Evolutionary conservation across 140 eudicot species (phyloP).

Genomic region (Senecio squalidus): DNA sequence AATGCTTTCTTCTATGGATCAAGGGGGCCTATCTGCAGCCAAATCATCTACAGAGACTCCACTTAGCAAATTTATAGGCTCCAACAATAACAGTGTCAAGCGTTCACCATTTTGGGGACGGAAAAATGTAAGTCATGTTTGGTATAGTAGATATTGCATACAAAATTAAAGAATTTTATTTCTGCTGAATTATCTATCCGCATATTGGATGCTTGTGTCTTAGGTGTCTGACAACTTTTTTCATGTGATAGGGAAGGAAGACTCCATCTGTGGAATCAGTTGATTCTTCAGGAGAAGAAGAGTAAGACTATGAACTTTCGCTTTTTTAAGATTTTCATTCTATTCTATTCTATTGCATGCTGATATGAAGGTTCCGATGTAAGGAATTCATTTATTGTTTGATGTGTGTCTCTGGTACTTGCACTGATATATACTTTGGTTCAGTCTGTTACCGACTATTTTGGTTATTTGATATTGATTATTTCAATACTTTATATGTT

Average conservation of each 20-base stretch:
- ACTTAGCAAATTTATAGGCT: conserved; percentile 31
- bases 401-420: neutral
- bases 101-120: conserved; percentile 87
- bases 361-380: neutral
- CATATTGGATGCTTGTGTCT: neutral
- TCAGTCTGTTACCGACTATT: conserved; percentile 2
- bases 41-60: conserved; percentile 53
- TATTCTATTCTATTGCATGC: neutral
- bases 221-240: conserved; percentile 10
- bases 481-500: conserved; percentile 7
- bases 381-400: neutral
- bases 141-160: neutral
- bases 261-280: conserved; percentile 84
- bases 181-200: neutral
- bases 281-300: conserved; percentile 97
- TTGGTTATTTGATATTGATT: conserved; percentile 6
- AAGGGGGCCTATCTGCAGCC: conserved; percentile 26
- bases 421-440: neutral
- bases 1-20: conserved; percentile 67
- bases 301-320: conserved; percentile 43
- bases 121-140: conserved; percentile 50
- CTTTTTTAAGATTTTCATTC: neutral
- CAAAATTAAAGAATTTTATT: too few species aligned
- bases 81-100: conserved; percentile 52
- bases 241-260: conserved; percentile 49